These are phyloP conservation scores for Phytophthora podocarpi DNA, from an alignment of 352 stramenopile species.

Conservation along the genomic window DNA sequence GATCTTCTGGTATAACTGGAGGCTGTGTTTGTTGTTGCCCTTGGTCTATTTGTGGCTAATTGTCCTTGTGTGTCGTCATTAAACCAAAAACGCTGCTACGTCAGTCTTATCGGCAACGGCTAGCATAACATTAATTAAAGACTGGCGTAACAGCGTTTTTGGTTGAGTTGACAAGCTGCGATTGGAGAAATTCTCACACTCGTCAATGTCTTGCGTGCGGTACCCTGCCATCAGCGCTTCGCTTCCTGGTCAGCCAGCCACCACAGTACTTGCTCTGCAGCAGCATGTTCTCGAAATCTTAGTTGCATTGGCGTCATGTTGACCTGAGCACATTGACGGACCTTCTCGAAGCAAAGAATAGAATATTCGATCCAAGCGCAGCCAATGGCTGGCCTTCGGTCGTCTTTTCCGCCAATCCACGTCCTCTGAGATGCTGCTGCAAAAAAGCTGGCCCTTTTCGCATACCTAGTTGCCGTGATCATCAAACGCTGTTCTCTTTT, in stretches of 20 bases:
- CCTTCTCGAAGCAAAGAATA: constrained; percentile 42
- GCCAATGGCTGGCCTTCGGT: constrained; percentile 13
- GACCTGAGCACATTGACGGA: too few relatives aligned
- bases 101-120: too few relatives aligned
- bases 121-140: too few relatives aligned
- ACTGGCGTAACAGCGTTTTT: background rate
- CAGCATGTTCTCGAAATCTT: constrained; percentile 38
- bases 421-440: background rate
- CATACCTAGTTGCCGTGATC: constrained; percentile 25
- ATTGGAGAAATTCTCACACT: constrained; percentile 21
- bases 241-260: constrained; percentile 12
- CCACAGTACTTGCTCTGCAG: too few relatives aligned
- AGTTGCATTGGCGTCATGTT: constrained; percentile 24
- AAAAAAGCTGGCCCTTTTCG: constrained; percentile 25
- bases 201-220: background rate
- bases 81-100: too few relatives aligned
- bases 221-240: background rate
- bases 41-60: too few relatives aligned
- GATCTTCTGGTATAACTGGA: too few relatives aligned
- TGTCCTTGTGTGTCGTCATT: too few relatives aligned
- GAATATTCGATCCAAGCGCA: constrained; percentile 14
- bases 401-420: constrained; percentile 24
- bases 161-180: constrained; percentile 11
- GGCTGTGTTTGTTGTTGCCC: too few relatives aligned
- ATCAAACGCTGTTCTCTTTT: constrained; percentile 16